Evolutionary conservation across 1,139 yeast species (phyloP).

Genomic region (Candida sanyaensis): DNA sequence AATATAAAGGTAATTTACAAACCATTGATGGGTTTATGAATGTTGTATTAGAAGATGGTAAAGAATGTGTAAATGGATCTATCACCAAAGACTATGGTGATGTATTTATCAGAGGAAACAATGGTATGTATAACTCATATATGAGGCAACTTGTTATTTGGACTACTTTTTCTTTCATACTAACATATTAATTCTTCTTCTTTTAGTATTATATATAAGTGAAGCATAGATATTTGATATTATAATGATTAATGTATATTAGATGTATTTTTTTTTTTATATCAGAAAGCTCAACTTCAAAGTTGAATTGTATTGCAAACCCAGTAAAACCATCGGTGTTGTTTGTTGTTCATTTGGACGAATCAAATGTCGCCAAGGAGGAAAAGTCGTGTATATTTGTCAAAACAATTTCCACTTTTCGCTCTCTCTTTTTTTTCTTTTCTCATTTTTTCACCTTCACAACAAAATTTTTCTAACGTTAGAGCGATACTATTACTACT

Average conservation of each 20-base stretch:
- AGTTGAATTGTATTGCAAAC: not conserved
- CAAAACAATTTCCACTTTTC: constrained; percentile 1
- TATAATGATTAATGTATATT: constrained; percentile 8
- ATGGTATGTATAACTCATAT: constrained; percentile 56
- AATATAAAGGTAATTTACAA: constrained; percentile 72
- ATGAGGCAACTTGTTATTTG: no score
- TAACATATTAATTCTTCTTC: constrained; percentile 2
- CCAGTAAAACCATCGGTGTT: not conserved
- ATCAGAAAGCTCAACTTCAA: no score
- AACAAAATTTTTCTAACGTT: constrained; percentile 4
- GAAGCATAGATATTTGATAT: constrained; percentile 26
- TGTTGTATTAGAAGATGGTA: constrained; percentile 77
- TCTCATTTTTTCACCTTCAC: not conserved
- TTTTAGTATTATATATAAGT: constrained; percentile 48
- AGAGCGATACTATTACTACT: not conserved
- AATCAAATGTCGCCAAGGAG: constrained; percentile 14
- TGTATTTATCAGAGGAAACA: constrained; percentile 92
- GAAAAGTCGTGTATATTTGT: constrained; percentile 8
- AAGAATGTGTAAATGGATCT: constrained; percentile 62
- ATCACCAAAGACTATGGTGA: constrained; percentile 70
- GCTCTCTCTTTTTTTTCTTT: not conserved
- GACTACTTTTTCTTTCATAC: not conserved
- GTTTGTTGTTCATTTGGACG: constrained; percentile 10
- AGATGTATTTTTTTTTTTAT: not conserved
- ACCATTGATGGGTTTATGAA: constrained; percentile 98